Evolutionary conservation across 1,284 basidiomycete species (phyloP), one percentile per base, ranked within the genome.

Genomic region (Papiliotrema flavescens): DNA sequence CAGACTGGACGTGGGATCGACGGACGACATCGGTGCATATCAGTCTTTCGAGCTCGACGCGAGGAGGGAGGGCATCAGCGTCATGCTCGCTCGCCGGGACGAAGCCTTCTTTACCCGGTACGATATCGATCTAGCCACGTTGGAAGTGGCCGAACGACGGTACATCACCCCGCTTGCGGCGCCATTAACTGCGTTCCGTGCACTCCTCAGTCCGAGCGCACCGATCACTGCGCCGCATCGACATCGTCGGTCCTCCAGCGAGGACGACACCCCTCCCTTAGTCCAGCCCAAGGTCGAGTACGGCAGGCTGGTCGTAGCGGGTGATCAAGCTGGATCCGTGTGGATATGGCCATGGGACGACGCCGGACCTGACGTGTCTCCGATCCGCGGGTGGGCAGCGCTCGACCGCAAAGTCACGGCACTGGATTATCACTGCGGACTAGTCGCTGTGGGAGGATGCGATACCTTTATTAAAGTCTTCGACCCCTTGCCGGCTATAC

Each of bases 331-430:
- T 32, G 73, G 74, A 1, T 54, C 51, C 24, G 64, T 68, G 1
- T 65, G 61, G 51, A 69, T 75, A 23, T 76, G 70, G 71, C 34
- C 62, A 3, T 76, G 71, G 73, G 66, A 67, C 34, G 51, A 43
- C 2, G 32, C 8, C 17, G 8, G 9, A 1, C 22, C 20, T 7
- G 58, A 60, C 1, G 44, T 34, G 39, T 47, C 15, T 20, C 23
- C 28, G 47, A 47, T 28, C 6, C 40, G n/a, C 48, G 55, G 59
- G 11, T 76, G 71, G 71, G 39, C 53, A 15, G 70, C 66, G 1
- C 59, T 56, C 45, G 60, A 65, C 2, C 66, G 67, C 17, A 72
- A 66, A 37, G 63, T 76, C 34, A 76, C 74, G 2, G 57, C 67
- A 3, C 44, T 74, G 3, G 68, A 71, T 23, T 61, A 57, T 23